Evolutionary conservation across 352 stramenopile genomes (phyloP), one percentile per base, ranked within the genome.

Genomic region (Peronospora belbahrii): DNA sequence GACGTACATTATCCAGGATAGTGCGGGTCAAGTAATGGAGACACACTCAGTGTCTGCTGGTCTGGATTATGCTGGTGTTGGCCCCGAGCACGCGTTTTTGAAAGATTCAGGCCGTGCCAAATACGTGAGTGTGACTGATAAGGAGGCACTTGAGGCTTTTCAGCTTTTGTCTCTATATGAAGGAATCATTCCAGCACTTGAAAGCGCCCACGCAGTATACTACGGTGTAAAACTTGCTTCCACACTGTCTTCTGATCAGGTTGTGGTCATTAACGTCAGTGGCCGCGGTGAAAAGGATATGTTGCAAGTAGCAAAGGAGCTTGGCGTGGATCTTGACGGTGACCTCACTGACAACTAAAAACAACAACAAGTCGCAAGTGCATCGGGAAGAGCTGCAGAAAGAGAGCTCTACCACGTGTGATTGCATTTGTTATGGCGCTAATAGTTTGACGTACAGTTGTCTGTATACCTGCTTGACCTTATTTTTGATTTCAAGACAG

Each of bases 261-360:
- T 88, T 58, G 76, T 99, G 51, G 87, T 98, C 2, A 97, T 99
- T 45, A 98, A 98, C 70, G 83, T 98, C 52, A 97, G 91, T 74
- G 96, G 96, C 15, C 87, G 96, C 32, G 95, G 96, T 35, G 96
- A 99, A 73, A 99, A 99, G 81, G 95, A 99, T 68, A 98, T 99
- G 95, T 82, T 97, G 20, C 95, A 97, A 58, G 88, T 98, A 18
- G 95, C 96, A 20, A 97, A 94, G 62, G 92, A 96, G 39, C 86
- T 98, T 48, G 91, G 93, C 19, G 89, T 98, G 6, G 89, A 97
- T 71, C 62, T 91, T 24, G 63, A 88, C 60, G 76, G 85, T 27
- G 79, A 91, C 45, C 65, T 91, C 43, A 91, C 79, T 11, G 74
- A 89, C 48, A n/a, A n/a, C n/a, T n/a, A n/a, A n/a, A n/a, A n/a